Base-by-base conservation (phyloP, 1,139 yeast species). In the Pichia sp. region DNA sequence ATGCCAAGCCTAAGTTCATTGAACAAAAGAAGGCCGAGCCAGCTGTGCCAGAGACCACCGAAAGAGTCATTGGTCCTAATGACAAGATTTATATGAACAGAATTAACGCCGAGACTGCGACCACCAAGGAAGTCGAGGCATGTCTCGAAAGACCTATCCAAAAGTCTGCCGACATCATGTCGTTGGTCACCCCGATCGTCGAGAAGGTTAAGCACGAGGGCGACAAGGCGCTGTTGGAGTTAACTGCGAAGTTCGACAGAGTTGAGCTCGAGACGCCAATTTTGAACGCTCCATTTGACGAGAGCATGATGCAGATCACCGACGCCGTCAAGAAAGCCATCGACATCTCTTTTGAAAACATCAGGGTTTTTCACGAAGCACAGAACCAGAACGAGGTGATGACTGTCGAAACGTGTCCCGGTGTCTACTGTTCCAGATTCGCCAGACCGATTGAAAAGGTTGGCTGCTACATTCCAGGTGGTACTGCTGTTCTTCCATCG, bases 401-500 rank as follows among this genome's bases (percentile, higher is more conserved):
- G 72, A 80, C 80, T n/a, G 96, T 93, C 46, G 98, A 93, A 73
- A 95, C 99, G 0, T 77, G 87, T 55, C 95, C 96, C 1, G 99
- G 99, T 60, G 99, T 93, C 33, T 74, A 78, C 56, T 93, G 99
- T 74, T 89, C 97, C 8, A 82, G 99, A 67, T 93, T 93, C 71
- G 88, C 98, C 14, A 84, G 96, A 66, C 95, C 99, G 8, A 91
- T 93, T 64, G 96, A 90, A 67, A 85, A 83, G 57, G 99, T 93
- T 52, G 99, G 99, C 57, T 80, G 95, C 59, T 93, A 93, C 69
- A 90, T 93, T 56, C 99, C 99, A 51, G 99, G 99, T 63, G 99
- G 99, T 63, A 91, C 99, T 51, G 99, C 99, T 1, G 95, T 95
- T 34, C 79, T 93, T 61, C 99, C 99, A 42, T 92, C 98, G 14